Evolutionary conservation across 2,329 filamentous ascomycete species (phyloP), one percentile per base, ranked within the genome.

Genomic region (Aspergillus sclerotialis): DNA sequence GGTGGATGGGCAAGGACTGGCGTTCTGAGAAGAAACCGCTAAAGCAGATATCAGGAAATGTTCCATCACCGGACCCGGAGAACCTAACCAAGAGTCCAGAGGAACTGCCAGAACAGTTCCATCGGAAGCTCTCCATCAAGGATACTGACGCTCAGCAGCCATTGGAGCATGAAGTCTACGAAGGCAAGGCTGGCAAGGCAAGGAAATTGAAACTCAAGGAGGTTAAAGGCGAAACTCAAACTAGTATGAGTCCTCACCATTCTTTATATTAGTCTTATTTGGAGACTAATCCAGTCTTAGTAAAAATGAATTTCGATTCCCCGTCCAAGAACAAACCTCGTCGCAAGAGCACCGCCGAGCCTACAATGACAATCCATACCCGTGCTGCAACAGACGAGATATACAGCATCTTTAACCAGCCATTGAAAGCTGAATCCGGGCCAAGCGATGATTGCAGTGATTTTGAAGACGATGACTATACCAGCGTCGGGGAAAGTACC

Each of bases 331-430:
- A 79, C 4, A 96, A 93, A 60, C 73, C 90, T 36, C 83, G 81
- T 44, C 85, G 85, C 59, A 92, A 84, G 58, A 80, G 80, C 33
- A 72, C 72, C 8, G 65, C 70, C 23, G 90, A 96, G 60, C 85
- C 89, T n/a, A 98, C 92, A 2, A 95, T 98, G 89, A 98, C 92
- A 1, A 77, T 98, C 45, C 88, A 96, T 55, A 98, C 92, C 9
- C 85, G 78, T 49, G 90, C 92, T 45, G 92, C 92, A 4, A 95
- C 90, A 42, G 89, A 96, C 49, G 92, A 98, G 49, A 95, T 98
- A 33, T 96, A 96, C 52, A 88, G 88, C 38, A 86, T 98, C 30
- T 98, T 96, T 64, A 96, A 92, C 52, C 84, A 92, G 38, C 90
- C 92, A 2, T 60, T 90, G 23, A 72, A 73, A 42, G 65, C 67